Evolutionary conservation across 306 rosid species (phyloP), one percentile per base, ranked within the genome.

Genomic region (Lathyrus aphaca): DNA sequence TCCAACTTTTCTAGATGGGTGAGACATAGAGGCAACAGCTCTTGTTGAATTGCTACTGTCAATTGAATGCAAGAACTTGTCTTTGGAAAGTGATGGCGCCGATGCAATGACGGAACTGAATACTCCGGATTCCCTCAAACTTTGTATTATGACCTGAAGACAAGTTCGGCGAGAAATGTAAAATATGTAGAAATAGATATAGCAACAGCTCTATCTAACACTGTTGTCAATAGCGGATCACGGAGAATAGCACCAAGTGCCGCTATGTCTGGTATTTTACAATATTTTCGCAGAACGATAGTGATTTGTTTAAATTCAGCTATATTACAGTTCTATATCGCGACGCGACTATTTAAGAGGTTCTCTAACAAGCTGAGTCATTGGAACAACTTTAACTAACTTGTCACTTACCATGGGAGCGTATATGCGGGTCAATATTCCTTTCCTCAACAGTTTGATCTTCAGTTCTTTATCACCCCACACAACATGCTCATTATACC

Each of bases 401-500:
- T 54, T 66, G 44, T 44, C 68, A 45, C 88, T 88, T 79, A 94
- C 99, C 96, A 77, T 82, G 69, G 97, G 99, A 80, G 91, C 74
- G 60, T 83, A 85, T 76, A 94, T 80, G 82, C 97, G 97, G 66
- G 99, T 88, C 82, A 94, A 83, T 68, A 94, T 70, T 40, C 97
- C 97, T 82, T 94, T 94, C 72, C 90, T 91, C 86, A 94, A 74
- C 77, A 94, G 82, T 81, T 87, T 94, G 43, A 88, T 19, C 80
- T 79, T 94, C 29, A 86, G 15, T 27, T 94, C 97, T 81, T 91
- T 88, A 81, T 94, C 97, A 79, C 87, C 92, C 99, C 99, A 91
- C 74, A 94, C 97, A 37, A 94, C 79, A 79, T 84, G 99, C 65
- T 91, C 97, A 42, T 80, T 86, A 62, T 91, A 91, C 99, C 99